Evolutionary conservation across 208 protist species (phyloP), one percentile per base, ranked within the genome.

Genomic region (Acanthamoeba triangularis): DNA sequence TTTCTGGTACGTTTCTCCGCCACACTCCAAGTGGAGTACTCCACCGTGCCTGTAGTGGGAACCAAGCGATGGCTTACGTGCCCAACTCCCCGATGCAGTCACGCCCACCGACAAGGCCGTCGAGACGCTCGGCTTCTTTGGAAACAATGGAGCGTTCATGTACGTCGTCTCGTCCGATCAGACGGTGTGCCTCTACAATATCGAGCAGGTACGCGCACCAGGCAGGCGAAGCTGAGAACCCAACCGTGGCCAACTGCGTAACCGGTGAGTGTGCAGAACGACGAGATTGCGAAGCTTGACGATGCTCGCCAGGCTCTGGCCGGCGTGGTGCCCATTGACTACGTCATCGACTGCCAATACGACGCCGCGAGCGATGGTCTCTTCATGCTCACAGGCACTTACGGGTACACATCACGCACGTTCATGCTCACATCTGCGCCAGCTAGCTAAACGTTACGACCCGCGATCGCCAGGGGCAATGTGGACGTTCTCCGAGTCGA

Each of bases 131-230:
- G 80, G 80, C 33, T 88, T 88, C 80, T 88, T 88, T 59, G 80
- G 80, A 6, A n/a, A 25, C 80, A 88, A 35, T 37, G 80, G 80
- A 25, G 37, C 41, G 6, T 54, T 65, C 47, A 63, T 87, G 78
- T 87, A 90, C 44, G 80, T 90, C 44, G 49, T 90, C 20, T 90
- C 80, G 28, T 65, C 80, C 44, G 80, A 90, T 28, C 80, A 90
- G 52, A 90, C 80, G 80, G 28, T 90, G 44, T 14, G 47, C 47
- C 49, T 63, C 52, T 90, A 63, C 49, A 90, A 90, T 28, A 61
- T 90, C 44, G 80, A 90, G 11, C 80, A 90, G 80, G 54, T 59
- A 14, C 54, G 54, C 20, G 54, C 44, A 23, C 54, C 54, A 59
- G 3, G 6, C 54, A 47, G 4, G 4, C 44, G 44, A n/a, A n/a